Conservation (phyloP, 2,329 filamentous ascomycete species). For the Pleoardoris graminearum region DNA sequence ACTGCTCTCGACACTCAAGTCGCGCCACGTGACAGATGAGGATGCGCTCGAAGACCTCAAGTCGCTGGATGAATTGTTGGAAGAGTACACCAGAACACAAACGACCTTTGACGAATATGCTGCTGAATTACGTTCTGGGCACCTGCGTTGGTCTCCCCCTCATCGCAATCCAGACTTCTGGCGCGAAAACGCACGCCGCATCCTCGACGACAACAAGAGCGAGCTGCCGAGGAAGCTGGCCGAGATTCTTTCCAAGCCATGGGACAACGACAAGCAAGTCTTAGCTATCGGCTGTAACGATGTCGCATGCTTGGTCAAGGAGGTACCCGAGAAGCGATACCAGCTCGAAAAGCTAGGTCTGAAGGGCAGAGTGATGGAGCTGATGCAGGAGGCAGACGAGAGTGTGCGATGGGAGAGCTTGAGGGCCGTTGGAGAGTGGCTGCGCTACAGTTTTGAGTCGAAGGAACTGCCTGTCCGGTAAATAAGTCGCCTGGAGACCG, state of each 20-base stretch:
- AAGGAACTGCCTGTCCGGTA: slow-evolving; percentile 40
- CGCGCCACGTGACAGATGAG: slow-evolving; percentile 55
- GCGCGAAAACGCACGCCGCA: slow-evolving; percentile 86
- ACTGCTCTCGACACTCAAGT: slow-evolving; percentile 61
- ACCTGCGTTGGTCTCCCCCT: slow-evolving; percentile 89
- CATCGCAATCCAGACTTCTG: slow-evolving; percentile 87
- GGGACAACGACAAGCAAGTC: slow-evolving; percentile 84
- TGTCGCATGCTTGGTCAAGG: slow-evolving; percentile 83
- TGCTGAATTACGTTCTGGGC: slow-evolving; percentile 81
- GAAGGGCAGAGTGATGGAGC: slow-evolving; percentile 86
- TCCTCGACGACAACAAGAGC: slow-evolving; percentile 81
- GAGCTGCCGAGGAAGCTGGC: slow-evolving; percentile 77
- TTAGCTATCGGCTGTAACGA: slow-evolving; percentile 93
- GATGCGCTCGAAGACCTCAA: slow-evolving; percentile 58
- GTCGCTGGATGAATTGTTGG: slow-evolving; percentile 64
- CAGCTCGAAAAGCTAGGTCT: slow-evolving; percentile 82
- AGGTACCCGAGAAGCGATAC: slow-evolving; percentile 80
- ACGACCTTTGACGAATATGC: slow-evolving; percentile 72
- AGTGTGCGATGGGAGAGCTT: slow-evolving; percentile 91
- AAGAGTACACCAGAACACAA: slow-evolving; percentile 77
- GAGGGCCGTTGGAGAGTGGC: slow-evolving; percentile 77
- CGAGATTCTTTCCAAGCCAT: slow-evolving; percentile 80
- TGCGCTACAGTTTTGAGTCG: slow-evolving; percentile 63
- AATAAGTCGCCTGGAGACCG: not conserved
- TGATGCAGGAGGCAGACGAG: slow-evolving; percentile 90